A percentile compares a stretch with the other conserved stretches of the same genome.
phyloP scores from a whole-genome alignment of 2,329 filamentous ascomycete genomes.

The Apiospora arundinis region DNA sequence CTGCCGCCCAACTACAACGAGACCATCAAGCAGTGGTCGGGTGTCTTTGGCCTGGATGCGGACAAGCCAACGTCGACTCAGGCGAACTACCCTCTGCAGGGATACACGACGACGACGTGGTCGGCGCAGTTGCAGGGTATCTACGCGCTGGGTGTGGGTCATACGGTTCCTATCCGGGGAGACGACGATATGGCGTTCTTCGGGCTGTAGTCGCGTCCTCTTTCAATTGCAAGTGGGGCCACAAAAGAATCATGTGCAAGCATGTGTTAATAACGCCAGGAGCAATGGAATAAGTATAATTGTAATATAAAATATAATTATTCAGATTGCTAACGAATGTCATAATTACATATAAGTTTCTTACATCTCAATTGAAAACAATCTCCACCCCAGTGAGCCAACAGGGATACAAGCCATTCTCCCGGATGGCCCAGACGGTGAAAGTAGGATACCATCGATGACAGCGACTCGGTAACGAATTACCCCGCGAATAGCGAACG shows the following conservation, averaged over 20 bases:
- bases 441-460: not conserved
- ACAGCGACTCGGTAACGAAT: conserved; percentile 25
- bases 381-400: not conserved
- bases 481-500: conserved; percentile 28
- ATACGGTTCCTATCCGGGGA: conserved; percentile 27
- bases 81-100: conserved; percentile 22
- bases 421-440: not conserved
- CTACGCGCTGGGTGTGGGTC: conserved; percentile 26
- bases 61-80: not conserved
- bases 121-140: conserved; percentile 26
- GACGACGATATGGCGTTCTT: conserved; percentile 28
- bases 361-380: not conserved
- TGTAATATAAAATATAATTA: no score
- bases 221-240: not conserved
- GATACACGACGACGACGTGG: conserved; percentile 27
- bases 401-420: not conserved
- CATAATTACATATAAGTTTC: not conserved
- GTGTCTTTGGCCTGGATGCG: conserved; percentile 40
- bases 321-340: no score
- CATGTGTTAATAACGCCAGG: no score
- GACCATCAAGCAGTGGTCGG: conserved; percentile 41
- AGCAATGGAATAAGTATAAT: not conserved
- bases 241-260: no score
- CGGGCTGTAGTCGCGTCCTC: not conserved
- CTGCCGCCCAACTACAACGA: conserved; percentile 35